These are phyloP conservation scores for Agrostemma githago DNA, from an alignment of 148 eudicot species.

Conservation along the genomic window DNA sequence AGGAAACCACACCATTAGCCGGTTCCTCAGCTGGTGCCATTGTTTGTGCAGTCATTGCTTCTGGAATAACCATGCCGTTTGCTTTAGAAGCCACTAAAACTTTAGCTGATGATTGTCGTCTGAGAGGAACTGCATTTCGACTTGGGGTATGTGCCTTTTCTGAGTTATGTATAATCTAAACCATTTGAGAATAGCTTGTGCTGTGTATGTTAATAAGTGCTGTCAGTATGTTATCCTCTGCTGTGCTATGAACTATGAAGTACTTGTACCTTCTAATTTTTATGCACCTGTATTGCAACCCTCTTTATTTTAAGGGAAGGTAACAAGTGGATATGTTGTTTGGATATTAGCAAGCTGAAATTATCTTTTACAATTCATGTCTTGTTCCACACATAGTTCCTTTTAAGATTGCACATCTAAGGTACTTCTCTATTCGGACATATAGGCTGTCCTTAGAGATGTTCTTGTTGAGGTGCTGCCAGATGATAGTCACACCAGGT, in stretches of 20 bases:
- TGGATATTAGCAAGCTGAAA: background rate
- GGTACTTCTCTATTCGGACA: background rate
- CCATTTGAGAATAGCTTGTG: background rate
- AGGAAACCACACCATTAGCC: slow-evolving; percentile 96
- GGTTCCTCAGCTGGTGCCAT: slow-evolving; percentile 99
- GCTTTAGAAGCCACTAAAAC: slow-evolving; percentile 52
- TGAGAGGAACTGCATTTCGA: slow-evolving; percentile 18
- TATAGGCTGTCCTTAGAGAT: slow-evolving; percentile 88
- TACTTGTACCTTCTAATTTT: background rate
- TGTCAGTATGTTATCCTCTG: background rate
- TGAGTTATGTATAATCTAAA: background rate
- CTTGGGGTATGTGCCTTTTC: slow-evolving; percentile 60
- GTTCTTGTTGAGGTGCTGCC: slow-evolving; percentile 71
- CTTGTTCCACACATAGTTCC: background rate
- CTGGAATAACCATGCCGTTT: slow-evolving; percentile 83
- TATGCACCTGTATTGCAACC: background rate
- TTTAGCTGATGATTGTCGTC: slow-evolving; percentile 89
- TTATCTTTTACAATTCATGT: background rate
- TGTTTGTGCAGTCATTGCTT: slow-evolving; percentile 88
- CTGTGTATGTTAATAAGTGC: background rate
- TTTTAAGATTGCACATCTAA: background rate
- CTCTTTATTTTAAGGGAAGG: background rate
- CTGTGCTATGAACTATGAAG: background rate
- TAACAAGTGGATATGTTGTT: background rate
- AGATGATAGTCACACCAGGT: slow-evolving; percentile 72